A percentile compares a stretch with the other conserved stretches of the same genome.
Evolutionary conservation across 2,329 filamentous ascomycete species (phyloP).

Genomic region (Paraconiothyrium brasiliense): DNA sequence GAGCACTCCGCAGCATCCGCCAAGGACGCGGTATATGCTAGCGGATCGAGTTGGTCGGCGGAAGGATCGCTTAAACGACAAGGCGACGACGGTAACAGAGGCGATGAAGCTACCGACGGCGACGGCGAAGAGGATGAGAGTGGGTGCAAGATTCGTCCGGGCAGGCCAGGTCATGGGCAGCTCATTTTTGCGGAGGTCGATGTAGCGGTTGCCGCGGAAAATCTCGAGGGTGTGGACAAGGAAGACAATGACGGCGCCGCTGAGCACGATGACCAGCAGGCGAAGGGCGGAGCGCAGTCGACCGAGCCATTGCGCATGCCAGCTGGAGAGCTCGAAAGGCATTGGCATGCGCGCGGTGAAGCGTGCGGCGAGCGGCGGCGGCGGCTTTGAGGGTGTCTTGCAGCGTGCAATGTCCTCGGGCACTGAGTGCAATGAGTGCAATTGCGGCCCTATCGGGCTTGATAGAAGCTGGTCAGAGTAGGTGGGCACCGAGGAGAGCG

Average conservation of each 20-base stretch:
- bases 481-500: conserved; percentile 25
- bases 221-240: conserved; percentile 49
- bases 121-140: conserved; percentile 45
- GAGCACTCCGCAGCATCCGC: conserved; percentile 45
- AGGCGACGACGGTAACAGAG: conserved; percentile 43
- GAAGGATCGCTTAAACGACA: conserved; percentile 46
- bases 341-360: conserved; percentile 39
- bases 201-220: conserved; percentile 45
- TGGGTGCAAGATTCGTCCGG: conserved; percentile 48
- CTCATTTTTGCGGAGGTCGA: conserved; percentile 48
- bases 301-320: conserved; percentile 47
- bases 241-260: conserved; percentile 47
- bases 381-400: conserved; percentile 18
- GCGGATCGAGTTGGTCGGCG: conserved; percentile 46
- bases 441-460: conserved; percentile 29
- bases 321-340: conserved; percentile 37
- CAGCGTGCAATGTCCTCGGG: conserved; percentile 31
- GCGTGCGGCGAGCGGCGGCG: conserved; percentile 20
- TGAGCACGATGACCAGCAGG: conserved; percentile 48
- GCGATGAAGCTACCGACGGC: conserved; percentile 46
- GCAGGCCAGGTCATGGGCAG: conserved; percentile 51
- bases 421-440: conserved; percentile 29
- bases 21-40: conserved; percentile 46
- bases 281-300: conserved; percentile 48
- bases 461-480: conserved; percentile 28